These are phyloP conservation scores for Ascocoryne sarcoides DNA, from an alignment of 2,329 filamentous ascomycete species.

Conservation along the genomic window DNA sequence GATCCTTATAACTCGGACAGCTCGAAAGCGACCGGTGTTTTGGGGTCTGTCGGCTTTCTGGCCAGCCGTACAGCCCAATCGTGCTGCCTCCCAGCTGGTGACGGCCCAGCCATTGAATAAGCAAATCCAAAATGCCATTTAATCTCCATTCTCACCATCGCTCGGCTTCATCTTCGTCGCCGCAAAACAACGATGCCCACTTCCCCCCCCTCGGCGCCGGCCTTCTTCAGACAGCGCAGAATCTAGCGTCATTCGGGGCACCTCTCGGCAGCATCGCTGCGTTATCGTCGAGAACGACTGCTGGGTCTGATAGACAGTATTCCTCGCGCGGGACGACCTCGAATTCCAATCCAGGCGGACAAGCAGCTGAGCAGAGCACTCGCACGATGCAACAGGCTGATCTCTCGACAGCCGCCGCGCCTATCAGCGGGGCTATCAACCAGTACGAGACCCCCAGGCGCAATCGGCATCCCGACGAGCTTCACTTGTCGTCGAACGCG, in stretches of 20 bases:
- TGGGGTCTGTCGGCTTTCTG: too few species aligned
- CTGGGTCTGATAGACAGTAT: conserved; percentile 36
- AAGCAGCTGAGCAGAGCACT: conserved; percentile 25
- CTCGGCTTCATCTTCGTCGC: conserved; percentile 15
- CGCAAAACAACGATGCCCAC: conserved; percentile 16
- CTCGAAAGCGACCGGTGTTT: too few species aligned
- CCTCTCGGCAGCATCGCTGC: conserved; percentile 16
- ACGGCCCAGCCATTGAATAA: neutral
- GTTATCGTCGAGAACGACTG: conserved; percentile 18
- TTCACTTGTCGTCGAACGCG: conserved; percentile 40
- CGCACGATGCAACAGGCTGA: conserved; percentile 16
- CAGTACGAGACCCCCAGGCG: conserved; percentile 41
- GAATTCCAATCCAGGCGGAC: conserved; percentile 26
- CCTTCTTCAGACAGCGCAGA: conserved; percentile 24
- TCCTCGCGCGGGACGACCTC: conserved; percentile 29
- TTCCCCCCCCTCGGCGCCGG: conserved; percentile 16
- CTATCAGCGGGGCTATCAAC: conserved; percentile 31
- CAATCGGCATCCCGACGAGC: conserved; percentile 44
- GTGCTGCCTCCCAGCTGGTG: neutral
- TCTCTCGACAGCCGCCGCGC: conserved; percentile 16
- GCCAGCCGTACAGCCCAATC: too few species aligned
- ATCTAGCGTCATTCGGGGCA: conserved; percentile 24
- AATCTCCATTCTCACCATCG: conserved; percentile 12
- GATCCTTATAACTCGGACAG: too few species aligned
- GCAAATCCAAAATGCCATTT: conserved; percentile 16